A percentile compares a stretch with the other conserved stretches of the same genome.
These are phyloP conservation scores for Euphorbia peplus DNA, from an alignment of 345 rosid species.

Conservation along the genomic window DNA sequence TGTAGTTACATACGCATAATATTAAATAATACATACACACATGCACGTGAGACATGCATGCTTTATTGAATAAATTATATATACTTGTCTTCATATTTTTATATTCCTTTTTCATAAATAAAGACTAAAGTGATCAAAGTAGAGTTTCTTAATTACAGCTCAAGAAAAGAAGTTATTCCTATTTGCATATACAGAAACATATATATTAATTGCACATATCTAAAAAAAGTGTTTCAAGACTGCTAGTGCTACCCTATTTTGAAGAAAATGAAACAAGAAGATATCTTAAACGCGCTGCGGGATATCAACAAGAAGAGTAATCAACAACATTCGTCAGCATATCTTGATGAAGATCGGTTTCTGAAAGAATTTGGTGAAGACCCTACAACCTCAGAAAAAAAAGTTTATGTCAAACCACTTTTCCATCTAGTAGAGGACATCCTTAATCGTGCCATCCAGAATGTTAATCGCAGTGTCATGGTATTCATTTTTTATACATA, in stretches of 20 bases:
- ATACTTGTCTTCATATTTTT: no score
- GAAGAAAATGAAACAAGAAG: neutral
- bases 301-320: neutral
- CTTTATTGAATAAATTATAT: no score
- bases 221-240: no score
- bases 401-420: constrained; percentile 53
- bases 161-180: neutral
- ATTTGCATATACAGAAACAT: neutral
- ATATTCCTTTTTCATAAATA: no score
- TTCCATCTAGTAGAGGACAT: constrained; percentile 60
- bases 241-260: neutral
- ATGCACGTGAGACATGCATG: no score
- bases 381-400: neutral
- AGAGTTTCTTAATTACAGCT: neutral
- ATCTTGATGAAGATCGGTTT: neutral
- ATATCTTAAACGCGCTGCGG: neutral
- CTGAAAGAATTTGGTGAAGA: neutral
- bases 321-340: neutral
- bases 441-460: constrained; percentile 53
- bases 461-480: constrained; percentile 25
- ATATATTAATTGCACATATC: no score
- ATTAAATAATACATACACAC: no score
- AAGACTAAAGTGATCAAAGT: neutral
- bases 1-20: no score
- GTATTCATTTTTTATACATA: constrained; percentile 22